phyloP scores from a whole-genome alignment of 306 rosid genomes.

The Macrotyloma uniflorum region DNA sequence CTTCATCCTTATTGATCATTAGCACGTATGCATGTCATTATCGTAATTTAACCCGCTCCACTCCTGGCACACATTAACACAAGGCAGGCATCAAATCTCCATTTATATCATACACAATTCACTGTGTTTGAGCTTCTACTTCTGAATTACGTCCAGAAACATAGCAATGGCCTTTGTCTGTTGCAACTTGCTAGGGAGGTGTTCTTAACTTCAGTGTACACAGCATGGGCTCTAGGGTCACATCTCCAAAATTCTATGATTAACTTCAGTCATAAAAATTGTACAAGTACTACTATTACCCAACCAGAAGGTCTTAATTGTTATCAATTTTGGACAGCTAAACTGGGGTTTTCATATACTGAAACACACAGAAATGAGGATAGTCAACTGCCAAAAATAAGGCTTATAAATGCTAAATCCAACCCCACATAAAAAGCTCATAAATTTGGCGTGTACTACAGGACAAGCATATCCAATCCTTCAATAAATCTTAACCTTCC shows the following conservation, averaged over 20 bases:
- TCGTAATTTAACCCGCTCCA: background rate
- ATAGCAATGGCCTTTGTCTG: constrained; percentile 1
- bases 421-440: background rate
- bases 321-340: background rate
- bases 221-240: background rate
- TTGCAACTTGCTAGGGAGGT: background rate
- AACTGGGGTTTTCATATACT: background rate
- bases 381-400: constrained; percentile 4
- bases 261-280: background rate
- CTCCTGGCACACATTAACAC: background rate
- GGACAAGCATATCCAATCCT: constrained; percentile 13
- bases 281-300: background rate
- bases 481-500: background rate
- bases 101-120: background rate
- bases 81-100: constrained; percentile 19
- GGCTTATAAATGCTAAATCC: constrained; percentile 28
- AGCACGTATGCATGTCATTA: background rate
- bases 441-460: constrained; percentile 24
- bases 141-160: background rate
- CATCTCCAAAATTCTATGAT: constrained; percentile 6
- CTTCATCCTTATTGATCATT: constrained; percentile 15
- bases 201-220: constrained; percentile 4
- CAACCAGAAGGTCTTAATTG: constrained; percentile 9
- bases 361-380: constrained; percentile 21
- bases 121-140: background rate